Evolutionary conservation across 2,329 filamentous ascomycete genomes (phyloP).

Genomic region (Botryotinia calthae): DNA sequence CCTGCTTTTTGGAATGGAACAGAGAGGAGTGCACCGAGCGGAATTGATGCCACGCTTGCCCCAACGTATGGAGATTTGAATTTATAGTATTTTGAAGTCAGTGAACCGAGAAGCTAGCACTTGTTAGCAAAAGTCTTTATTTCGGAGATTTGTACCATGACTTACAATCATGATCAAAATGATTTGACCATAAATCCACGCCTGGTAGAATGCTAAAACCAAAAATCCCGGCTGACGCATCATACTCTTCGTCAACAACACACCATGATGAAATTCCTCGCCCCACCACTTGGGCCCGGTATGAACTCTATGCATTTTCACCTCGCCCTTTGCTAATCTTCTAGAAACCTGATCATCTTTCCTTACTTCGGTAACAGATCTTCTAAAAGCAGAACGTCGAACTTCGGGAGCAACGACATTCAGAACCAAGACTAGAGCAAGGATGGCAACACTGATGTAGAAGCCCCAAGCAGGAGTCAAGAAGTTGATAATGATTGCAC

Average conservation of each 20-base stretch:
- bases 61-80: slow-evolving; percentile 65
- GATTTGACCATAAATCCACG: slow-evolving; percentile 76
- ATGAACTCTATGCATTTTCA: slow-evolving; percentile 72
- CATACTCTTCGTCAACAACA: slow-evolving; percentile 67
- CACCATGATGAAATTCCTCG: slow-evolving; percentile 70
- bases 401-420: slow-evolving; percentile 73
- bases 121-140: slow-evolving; percentile 25
- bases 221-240: slow-evolving; percentile 70
- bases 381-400: slow-evolving; percentile 64
- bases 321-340: slow-evolving; percentile 66
- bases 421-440: slow-evolving; percentile 62
- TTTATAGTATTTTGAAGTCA: slow-evolving; percentile 67
- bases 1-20: slow-evolving; percentile 73
- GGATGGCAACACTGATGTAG: slow-evolving; percentile 67
- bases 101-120: slow-evolving; percentile 59
- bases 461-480: slow-evolving; percentile 71
- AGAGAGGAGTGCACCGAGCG: slow-evolving; percentile 66
- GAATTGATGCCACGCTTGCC: slow-evolving; percentile 61
- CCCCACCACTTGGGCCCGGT: slow-evolving; percentile 75
- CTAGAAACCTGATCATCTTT: slow-evolving; percentile 51
- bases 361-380: slow-evolving; percentile 64
- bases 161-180: slow-evolving; percentile 68
- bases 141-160: slow-evolving; percentile 18
- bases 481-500: slow-evolving; percentile 64
- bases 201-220: slow-evolving; percentile 69